phyloP scores from a whole-genome alignment of 306 rosid genomes.

The Ammopiptanthus mongolicus region DNA sequence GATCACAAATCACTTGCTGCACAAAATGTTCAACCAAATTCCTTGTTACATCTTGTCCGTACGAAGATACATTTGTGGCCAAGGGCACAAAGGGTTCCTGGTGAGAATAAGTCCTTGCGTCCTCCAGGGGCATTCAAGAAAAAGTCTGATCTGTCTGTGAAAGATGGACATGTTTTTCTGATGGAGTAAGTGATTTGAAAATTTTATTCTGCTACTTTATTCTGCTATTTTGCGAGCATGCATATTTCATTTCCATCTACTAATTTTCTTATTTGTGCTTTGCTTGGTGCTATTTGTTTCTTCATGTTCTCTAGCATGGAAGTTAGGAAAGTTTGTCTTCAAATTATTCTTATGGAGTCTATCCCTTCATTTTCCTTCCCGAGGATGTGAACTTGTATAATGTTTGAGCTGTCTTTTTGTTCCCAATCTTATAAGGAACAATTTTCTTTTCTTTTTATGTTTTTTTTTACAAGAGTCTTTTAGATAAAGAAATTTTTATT shows the following conservation, averaged over 20 bases:
- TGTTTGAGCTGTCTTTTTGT: not conserved
- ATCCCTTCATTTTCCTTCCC: not conserved
- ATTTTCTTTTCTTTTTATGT: not conserved
- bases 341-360: not conserved
- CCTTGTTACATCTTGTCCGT: conserved; percentile 94
- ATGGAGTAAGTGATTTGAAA: conserved; percentile 75
- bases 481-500: not conserved
- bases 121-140: conserved; percentile 99
- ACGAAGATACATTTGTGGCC: conserved; percentile 73
- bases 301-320: not conserved
- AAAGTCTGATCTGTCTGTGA: conserved; percentile 88
- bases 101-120: conserved; percentile 82
- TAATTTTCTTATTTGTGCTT: not conserved
- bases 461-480: not conserved
- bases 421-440: no score
- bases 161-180: conserved; percentile 92
- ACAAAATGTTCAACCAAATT: conserved; percentile 84
- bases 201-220: not conserved
- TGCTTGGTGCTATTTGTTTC: not conserved
- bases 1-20: conserved; percentile 63
- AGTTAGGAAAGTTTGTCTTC: not conserved
- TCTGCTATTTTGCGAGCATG: not conserved
- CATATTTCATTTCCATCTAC: not conserved
- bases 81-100: conserved; percentile 78
- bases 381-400: not conserved